phyloP scores from a whole-genome alignment of 2,329 filamentous ascomycete genomes.

The Trichoderma cornu-damae region DNA sequence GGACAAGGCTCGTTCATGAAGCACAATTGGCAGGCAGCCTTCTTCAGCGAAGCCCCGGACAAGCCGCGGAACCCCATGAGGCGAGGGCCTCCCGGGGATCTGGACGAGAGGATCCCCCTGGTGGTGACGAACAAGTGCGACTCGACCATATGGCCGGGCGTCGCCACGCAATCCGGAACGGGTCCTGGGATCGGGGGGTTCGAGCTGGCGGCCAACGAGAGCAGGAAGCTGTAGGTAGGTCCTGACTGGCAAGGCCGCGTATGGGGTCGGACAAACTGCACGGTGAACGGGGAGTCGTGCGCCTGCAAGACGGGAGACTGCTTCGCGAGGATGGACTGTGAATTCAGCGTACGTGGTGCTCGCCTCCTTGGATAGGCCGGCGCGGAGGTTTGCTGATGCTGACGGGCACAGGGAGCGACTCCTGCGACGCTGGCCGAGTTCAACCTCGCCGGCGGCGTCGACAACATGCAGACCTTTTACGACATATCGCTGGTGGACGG shows the following conservation, averaged over 20 bases:
- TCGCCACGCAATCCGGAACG: conserved; percentile 66
- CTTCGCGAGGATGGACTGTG: conserved; percentile 62
- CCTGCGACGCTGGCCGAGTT: conserved; percentile 79
- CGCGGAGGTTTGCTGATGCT: too few species aligned
- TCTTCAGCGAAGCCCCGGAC: conserved; percentile 23
- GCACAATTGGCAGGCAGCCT: conserved; percentile 27
- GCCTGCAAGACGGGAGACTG: conserved; percentile 76
- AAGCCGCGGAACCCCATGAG: conserved; percentile 26
- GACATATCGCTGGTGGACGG: conserved; percentile 82
- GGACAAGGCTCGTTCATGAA: conserved; percentile 18
- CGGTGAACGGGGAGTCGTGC: conserved; percentile 61
- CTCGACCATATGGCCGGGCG: conserved; percentile 69
- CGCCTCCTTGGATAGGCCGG: not conserved
- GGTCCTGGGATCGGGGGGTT: conserved; percentile 66
- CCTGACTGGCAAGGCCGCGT: conserved; percentile 74
- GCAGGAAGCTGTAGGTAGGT: conserved; percentile 59
- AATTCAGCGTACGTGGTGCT: conserved; percentile 53
- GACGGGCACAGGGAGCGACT: conserved; percentile 61
- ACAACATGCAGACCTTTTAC: conserved; percentile 65
- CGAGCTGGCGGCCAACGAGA: conserved; percentile 54
- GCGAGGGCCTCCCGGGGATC: conserved; percentile 31
- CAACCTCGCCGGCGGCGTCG: conserved; percentile 62
- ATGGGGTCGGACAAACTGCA: conserved; percentile 82
- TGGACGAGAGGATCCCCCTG: conserved; percentile 50
- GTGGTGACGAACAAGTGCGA: conserved; percentile 67